phyloP scores from a whole-genome alignment of 2,329 filamentous ascomycete genomes.

The Biscogniauxia mediterranea region DNA sequence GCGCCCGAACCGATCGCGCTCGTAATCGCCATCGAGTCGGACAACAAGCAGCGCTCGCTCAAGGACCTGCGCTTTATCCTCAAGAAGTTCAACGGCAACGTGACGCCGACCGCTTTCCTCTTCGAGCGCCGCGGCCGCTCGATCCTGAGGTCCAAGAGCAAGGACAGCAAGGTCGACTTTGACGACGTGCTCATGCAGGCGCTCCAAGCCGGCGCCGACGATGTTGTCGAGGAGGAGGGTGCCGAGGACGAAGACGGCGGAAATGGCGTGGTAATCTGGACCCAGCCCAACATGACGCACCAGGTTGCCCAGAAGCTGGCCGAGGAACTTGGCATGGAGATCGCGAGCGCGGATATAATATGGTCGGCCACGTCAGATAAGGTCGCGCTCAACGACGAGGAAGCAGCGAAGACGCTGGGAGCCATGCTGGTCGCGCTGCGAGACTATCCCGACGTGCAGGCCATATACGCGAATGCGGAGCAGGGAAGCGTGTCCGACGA shows the following conservation, averaged over 20 bases:
- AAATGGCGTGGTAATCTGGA: conserved; percentile 67
- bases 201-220: conserved; percentile 79
- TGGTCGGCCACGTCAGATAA: conserved; percentile 81
- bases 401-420: conserved; percentile 55
- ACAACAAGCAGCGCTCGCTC: conserved; percentile 71
- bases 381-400: conserved; percentile 58
- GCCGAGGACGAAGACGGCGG: conserved; percentile 56
- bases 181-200: conserved; percentile 77
- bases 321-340: conserved; percentile 60
- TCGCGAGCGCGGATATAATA: conserved; percentile 76
- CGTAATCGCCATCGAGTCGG: conserved; percentile 82
- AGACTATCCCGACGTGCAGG: conserved; percentile 72
- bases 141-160: conserved; percentile 54
- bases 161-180: conserved; percentile 49
- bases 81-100: conserved; percentile 67
- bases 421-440: conserved; percentile 59
- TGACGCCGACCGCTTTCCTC: conserved; percentile 76
- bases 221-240: conserved; percentile 58
- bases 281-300: conserved; percentile 63
- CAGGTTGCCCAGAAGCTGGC: conserved; percentile 63
- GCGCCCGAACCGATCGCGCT: conserved; percentile 72
- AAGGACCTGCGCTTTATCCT: conserved; percentile 70
- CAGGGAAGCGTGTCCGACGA: conserved; percentile 52
- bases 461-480: conserved; percentile 70
- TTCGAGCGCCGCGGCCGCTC: conserved; percentile 80